Evolutionary conservation across 352 stramenopile species (phyloP).

Genomic region (Phytophthora tentaculata): DNA sequence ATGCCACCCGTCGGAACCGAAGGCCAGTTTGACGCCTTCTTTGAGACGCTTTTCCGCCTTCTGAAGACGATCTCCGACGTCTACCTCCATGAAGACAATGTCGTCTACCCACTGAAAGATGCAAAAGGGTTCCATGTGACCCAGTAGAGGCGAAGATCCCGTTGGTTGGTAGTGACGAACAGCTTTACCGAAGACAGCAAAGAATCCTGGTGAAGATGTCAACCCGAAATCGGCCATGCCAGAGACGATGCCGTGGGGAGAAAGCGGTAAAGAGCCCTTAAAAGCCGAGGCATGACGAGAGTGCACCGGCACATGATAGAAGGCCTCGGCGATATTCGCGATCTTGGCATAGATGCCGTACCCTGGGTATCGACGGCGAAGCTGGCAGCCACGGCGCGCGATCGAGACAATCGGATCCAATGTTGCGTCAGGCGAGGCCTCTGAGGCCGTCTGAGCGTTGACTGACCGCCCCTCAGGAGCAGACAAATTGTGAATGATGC

Average conservation of each 20-base stretch:
- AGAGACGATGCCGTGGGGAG: too few relatives aligned
- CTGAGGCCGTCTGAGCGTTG: conserved; percentile 5
- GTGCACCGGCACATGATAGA: too few relatives aligned
- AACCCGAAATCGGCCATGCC: not conserved
- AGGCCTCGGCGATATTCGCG: too few relatives aligned
- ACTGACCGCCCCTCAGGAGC: not conserved
- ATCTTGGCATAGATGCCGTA: too few relatives aligned
- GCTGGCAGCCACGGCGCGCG: too few relatives aligned
- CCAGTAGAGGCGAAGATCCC: not conserved
- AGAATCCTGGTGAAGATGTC: conserved; percentile 14
- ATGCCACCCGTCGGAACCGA: not conserved
- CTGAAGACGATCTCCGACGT: conserved; percentile 7
- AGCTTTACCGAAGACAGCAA: conserved; percentile 13
- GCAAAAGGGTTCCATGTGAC: not conserved
- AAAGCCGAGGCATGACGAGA: too few relatives aligned
- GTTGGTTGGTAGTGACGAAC: conserved; percentile 10
- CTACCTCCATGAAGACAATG: not conserved
- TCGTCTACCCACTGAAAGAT: too few relatives aligned
- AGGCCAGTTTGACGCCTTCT: conserved; percentile 4
- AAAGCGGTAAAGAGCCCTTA: too few relatives aligned
- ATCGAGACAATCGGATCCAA: too few relatives aligned
- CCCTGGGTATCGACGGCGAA: too few relatives aligned
- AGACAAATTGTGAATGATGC: conserved; percentile 22
- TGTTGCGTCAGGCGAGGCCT: too few relatives aligned
- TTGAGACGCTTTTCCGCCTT: conserved; percentile 10